These are phyloP conservation scores for Talaromyces albobiverticillius DNA, from an alignment of 2,329 filamentous ascomycete species.

Conservation along the genomic window DNA sequence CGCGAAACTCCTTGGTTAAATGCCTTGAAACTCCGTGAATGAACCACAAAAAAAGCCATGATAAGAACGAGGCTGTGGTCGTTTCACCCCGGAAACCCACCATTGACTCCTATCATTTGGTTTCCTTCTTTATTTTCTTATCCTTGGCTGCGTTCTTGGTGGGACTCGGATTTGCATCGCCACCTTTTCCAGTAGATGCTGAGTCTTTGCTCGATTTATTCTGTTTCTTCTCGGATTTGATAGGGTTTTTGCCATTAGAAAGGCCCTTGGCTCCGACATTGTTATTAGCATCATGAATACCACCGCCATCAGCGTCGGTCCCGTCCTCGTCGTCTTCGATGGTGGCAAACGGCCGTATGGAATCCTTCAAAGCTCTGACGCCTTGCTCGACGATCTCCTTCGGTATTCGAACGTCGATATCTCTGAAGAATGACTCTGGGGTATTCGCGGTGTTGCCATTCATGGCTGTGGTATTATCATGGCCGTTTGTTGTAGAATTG, in stretches of 20 bases:
- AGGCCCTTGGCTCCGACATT: slow-evolving; percentile 9
- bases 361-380: slow-evolving; percentile 50
- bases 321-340: slow-evolving; percentile 37
- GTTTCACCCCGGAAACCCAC: background rate
- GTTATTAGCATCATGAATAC: background rate
- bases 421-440: slow-evolving; percentile 30
- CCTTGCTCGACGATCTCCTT: slow-evolving; percentile 49
- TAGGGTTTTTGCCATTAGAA: slow-evolving; percentile 10
- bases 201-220: slow-evolving; percentile 9
- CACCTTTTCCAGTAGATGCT: background rate
- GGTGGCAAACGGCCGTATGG: slow-evolving; percentile 51
- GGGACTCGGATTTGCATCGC: slow-evolving; percentile 6
- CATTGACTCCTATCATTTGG: background rate
- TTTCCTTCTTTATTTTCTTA: slow-evolving; percentile 12
- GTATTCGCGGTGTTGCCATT: slow-evolving; percentile 18
- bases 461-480: slow-evolving; percentile 21
- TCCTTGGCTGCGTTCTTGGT: slow-evolving; percentile 11
- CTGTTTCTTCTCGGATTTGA: slow-evolving; percentile 11
- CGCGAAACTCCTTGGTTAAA: background rate
- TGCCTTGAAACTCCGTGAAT: background rate
- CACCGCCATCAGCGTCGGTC: slow-evolving; percentile 14
- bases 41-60: background rate
- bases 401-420: slow-evolving; percentile 49
- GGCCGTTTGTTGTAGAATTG: slow-evolving; percentile 8
- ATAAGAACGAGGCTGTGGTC: background rate